Conservation (phyloP, 2,329 filamentous ascomycete species). For the Aspergillus candidus region DNA sequence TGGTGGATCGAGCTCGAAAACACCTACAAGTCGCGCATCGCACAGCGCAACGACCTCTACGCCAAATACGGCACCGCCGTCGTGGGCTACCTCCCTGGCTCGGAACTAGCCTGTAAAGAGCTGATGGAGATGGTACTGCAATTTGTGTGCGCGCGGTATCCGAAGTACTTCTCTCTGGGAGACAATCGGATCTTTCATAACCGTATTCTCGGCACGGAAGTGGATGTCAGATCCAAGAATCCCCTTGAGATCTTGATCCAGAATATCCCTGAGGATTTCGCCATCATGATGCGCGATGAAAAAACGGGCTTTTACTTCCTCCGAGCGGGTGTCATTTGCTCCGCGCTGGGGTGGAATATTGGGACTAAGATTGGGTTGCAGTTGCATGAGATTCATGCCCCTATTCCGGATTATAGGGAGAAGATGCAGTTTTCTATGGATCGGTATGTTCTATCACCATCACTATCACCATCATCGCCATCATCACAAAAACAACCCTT, state of each 20-base stretch:
- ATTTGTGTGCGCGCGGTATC: slow-evolving; percentile 72
- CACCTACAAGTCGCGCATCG: slow-evolving; percentile 62
- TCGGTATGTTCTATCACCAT: slow-evolving; percentile 46
- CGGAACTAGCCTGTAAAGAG: slow-evolving; percentile 74
- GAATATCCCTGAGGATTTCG: slow-evolving; percentile 81
- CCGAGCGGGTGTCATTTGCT: slow-evolving; percentile 71
- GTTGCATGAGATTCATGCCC: slow-evolving; percentile 64
- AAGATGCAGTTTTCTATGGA: slow-evolving; percentile 89
- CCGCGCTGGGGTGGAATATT: slow-evolving; percentile 73
- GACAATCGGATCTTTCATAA: slow-evolving; percentile 60
- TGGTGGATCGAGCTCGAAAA: slow-evolving; percentile 87
- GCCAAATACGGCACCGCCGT: slow-evolving; percentile 57
- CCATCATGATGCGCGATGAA: slow-evolving; percentile 65
- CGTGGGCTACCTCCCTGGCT: slow-evolving; percentile 64
- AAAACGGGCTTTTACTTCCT: slow-evolving; percentile 67
- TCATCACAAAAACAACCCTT: background rate
- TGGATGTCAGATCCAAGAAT: slow-evolving; percentile 55
- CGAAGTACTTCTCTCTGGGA: slow-evolving; percentile 61
- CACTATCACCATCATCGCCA: no score
- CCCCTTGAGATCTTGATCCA: slow-evolving; percentile 67
- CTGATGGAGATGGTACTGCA: slow-evolving; percentile 81
- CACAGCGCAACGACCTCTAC: slow-evolving; percentile 62
- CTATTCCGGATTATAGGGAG: slow-evolving; percentile 76
- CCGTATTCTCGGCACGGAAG: slow-evolving; percentile 56
- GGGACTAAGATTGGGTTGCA: slow-evolving; percentile 65